Base-by-base conservation (phyloP, 176 grass and related monocot species). In the Oryza officinalis region DNA sequence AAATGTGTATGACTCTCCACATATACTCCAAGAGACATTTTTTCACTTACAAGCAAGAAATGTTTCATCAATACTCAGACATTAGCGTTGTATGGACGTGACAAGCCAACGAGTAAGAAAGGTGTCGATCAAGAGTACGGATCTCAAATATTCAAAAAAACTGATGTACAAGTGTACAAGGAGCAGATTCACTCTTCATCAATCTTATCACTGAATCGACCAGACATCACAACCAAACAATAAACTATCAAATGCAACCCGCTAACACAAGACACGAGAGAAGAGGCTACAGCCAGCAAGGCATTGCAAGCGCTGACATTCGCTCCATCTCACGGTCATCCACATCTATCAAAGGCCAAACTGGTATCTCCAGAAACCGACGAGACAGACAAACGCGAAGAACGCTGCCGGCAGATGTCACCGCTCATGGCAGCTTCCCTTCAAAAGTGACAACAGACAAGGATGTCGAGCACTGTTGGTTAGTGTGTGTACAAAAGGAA, bases 401-500 rank as follows among this genome's bases (percentile, higher is more conserved):
- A 54, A 65, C 87, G 67, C 41, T 43, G 38, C 52, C 52, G 33
- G 68, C 65, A 47, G 17, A 27, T 30, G 72, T 32, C 38, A 30
- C 8, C 81, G 84, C 73, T 72, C 74, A 63, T 41, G 73, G 37
- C 22, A 13, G 78, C 86, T 85, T 79, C 86, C 49, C 45, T 85
- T 86, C 31, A 38, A 46, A 76, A 47, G 32, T 67, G 78, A 49
- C 40, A 41, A 41, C 40, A 41, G 40, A 41, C 78, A 73, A 78
- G 69, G 86, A 76, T 37, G 41, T 74, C 52, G 59, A 76, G 65
- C 75, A 30, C 65, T 71, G 33, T 85, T 67, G 75, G 78, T 91
- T 85, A 88, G 86, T 72, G 61, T 85, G 87, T 85, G 78, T 85
- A 82, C 86, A 81, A 61, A 80, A 80, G 73, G 73, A 68, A 33